These are phyloP conservation scores for Talaromyces adpressus DNA, from an alignment of 495 filamentous ascomycete genomes.

Conservation along the genomic window DNA sequence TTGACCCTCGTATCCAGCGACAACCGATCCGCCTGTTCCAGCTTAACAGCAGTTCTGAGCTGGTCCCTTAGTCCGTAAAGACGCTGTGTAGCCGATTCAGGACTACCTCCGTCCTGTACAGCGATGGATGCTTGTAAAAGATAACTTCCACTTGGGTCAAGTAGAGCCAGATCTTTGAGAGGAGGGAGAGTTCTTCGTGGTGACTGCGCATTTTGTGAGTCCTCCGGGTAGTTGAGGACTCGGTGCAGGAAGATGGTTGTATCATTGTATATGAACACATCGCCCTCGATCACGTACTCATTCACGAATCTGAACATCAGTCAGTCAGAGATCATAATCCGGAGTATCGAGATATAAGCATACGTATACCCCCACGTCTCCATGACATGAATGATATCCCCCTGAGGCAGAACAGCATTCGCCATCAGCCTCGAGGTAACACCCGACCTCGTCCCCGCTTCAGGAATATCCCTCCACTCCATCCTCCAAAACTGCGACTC, in stretches of 20 bases:
- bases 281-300: conserved; percentile 41
- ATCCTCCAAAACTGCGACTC: conserved; percentile 39
- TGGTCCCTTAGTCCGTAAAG: conserved; percentile 53
- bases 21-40: conserved; percentile 57
- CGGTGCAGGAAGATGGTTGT: conserved; percentile 42
- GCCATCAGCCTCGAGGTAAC: conserved; percentile 43
- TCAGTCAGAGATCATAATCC: conserved; percentile 11
- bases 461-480: conserved; percentile 48
- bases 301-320: conserved; percentile 34
- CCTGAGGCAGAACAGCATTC: conserved; percentile 34
- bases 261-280: conserved; percentile 42
- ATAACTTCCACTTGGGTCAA: conserved; percentile 44
- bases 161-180: conserved; percentile 26
- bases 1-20: conserved; percentile 59
- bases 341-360: conserved; percentile 11
- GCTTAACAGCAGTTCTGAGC: conserved; percentile 57
- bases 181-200: conserved; percentile 28
- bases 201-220: conserved; percentile 18
- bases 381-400: conserved; percentile 40
- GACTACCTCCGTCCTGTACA: conserved; percentile 44
- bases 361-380: conserved; percentile 46
- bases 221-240: conserved; percentile 30
- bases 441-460: conserved; percentile 39
- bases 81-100: conserved; percentile 49
- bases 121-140: conserved; percentile 42